A percentile compares a stretch with the other conserved stretches of the same genome.
Conservation (phyloP, 345 rosid genomes). For the Eucalyptus tenuipes region DNA sequence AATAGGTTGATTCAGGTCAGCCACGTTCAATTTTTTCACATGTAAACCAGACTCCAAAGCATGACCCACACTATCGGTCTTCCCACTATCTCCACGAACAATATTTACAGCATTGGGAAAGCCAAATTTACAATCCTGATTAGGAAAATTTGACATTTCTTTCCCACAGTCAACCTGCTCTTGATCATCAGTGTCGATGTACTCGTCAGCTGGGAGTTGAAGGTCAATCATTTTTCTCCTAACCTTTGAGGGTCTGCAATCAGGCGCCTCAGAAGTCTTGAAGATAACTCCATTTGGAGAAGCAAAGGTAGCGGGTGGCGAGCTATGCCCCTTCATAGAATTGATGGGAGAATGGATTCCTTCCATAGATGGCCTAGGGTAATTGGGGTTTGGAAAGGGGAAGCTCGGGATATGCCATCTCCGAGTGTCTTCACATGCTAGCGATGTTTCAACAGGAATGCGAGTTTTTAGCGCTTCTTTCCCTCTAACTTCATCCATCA, state of each 20-base stretch:
- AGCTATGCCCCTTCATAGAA: slow-evolving; percentile 40
- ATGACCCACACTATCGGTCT: slow-evolving; percentile 16
- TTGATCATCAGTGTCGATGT: slow-evolving; percentile 49
- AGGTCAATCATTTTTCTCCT: slow-evolving; percentile 84
- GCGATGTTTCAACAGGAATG: slow-evolving; percentile 29
- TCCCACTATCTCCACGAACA: background rate
- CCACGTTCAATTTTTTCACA: slow-evolving; percentile 26
- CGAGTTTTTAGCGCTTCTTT: slow-evolving; percentile 31
- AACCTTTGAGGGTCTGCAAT: slow-evolving; percentile 61
- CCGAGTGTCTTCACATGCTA: slow-evolving; percentile 42
- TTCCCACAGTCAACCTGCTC: slow-evolving; percentile 17
- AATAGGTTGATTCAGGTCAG: slow-evolving; percentile 82
- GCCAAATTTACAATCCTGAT: slow-evolving; percentile 20
- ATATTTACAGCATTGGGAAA: slow-evolving; percentile 20
- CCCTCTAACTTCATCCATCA: slow-evolving; percentile 57
- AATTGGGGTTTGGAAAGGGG: slow-evolving; percentile 37
- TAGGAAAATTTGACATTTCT: slow-evolving; percentile 27
- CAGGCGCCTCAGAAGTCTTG: slow-evolving; percentile 47
- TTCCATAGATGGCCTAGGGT: slow-evolving; percentile 31
- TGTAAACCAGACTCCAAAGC: slow-evolving; percentile 26
- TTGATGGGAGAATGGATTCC: slow-evolving; percentile 43
- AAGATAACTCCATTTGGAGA: slow-evolving; percentile 39
- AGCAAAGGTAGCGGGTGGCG: slow-evolving; percentile 38
- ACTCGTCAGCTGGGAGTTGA: slow-evolving; percentile 77
- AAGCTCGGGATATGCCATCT: slow-evolving; percentile 52